These are phyloP conservation scores for Cucurbita maxima DNA, from an alignment of 306 rosid species.

Conservation along the genomic window DNA sequence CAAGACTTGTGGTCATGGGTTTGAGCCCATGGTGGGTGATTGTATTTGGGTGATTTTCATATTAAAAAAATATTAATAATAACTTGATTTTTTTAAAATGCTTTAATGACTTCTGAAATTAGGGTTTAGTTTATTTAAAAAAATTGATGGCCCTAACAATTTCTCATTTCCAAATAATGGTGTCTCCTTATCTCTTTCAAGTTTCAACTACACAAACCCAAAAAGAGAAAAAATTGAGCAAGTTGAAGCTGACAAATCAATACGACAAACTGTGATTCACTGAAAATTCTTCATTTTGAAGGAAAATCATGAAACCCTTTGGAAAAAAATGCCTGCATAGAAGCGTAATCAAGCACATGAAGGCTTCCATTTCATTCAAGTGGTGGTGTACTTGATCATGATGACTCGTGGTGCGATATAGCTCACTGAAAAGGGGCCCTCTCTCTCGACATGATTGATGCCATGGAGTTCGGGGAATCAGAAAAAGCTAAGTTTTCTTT, in stretches of 20 bases:
- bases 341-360: not conserved
- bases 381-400: not conserved
- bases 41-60: no score
- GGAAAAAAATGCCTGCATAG: not conserved
- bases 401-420: conserved; percentile 3
- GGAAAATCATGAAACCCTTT: not conserved
- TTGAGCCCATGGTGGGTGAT: no score
- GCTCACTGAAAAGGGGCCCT: conserved; percentile 3
- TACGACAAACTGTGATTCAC: not conserved
- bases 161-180: not conserved
- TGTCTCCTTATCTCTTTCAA: not conserved
- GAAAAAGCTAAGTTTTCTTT: conserved; percentile 1
- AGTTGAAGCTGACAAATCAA: conserved; percentile 2
- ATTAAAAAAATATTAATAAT: no score
- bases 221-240: not conserved
- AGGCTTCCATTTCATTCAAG: not conserved
- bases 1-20: no score
- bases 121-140: no score
- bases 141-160: no score
- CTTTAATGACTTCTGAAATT: no score
- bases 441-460: not conserved
- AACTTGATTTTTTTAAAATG: no score
- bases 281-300: not conserved
- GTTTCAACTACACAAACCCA: not conserved
- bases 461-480: conserved; percentile 6